Evolutionary conservation across 306 rosid species (phyloP), one percentile per base, ranked within the genome.

Genomic region (Heteromeles arbutifolia): DNA sequence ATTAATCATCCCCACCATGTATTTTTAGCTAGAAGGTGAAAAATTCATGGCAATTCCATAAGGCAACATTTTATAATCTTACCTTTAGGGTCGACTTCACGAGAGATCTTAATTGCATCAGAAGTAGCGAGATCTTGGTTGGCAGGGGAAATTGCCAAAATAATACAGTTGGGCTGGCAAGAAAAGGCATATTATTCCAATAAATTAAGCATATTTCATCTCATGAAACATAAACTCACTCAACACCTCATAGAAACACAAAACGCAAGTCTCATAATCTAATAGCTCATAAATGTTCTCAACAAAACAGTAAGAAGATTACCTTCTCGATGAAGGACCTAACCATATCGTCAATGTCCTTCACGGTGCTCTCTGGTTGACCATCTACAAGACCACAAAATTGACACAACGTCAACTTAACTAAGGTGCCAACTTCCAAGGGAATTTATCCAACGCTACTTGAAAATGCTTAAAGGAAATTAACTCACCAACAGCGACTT

Each of bases 81-180:
- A 81, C 87, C 87, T 78, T 73, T 81, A 3, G 88, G 85, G 68
- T 85, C 88, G 7, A 85, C 88, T 81, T 85, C 88, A 29, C 81
- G 84, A 32, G 85, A 83, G 63, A 86, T 80, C 82, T 88, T 61
- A 74, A 87, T 84, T 54, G 82, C 86, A 83, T 81, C 85, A 69
- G 85, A 85, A 19, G 69, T 83, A 29, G 85, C 80, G 73, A 87
- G 78, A 67, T 86, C 83, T 66, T 83, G 85, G 63, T 77, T 87
- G 62, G 87, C 76, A 53, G 88, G 88, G 41, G 88, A 84, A 66
- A 84, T 84, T 19, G 88, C 88, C 34, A 84, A 74, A 59, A 85
- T 85, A 74, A 85, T 85, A 74, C 88, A 81, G 64, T 85, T 85
- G 45, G 88, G 88, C 85, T 84, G 81, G 81, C 82, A 81, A 80